Conservation (phyloP, 352 stramenopile species). For the Plasmopara viticola region DNA sequence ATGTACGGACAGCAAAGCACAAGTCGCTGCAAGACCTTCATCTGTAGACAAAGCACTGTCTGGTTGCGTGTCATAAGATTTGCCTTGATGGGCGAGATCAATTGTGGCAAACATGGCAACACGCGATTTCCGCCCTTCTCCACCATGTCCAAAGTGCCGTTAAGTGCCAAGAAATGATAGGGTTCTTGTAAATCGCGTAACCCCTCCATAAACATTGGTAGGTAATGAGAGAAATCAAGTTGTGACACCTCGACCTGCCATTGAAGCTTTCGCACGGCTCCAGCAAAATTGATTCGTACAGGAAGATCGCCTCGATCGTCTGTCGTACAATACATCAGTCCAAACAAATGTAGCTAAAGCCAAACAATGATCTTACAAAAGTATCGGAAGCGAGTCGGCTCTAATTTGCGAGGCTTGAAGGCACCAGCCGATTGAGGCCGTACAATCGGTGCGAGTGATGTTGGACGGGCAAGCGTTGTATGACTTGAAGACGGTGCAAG, state of each 20-base stretch:
- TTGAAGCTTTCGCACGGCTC: slow-evolving; percentile 66
- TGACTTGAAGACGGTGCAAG: slow-evolving; percentile 21
- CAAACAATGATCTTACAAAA: slow-evolving; percentile 41
- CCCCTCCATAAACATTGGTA: slow-evolving; percentile 91
- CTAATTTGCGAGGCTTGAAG: slow-evolving; percentile 61
- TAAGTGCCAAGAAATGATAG: slow-evolving; percentile 78
- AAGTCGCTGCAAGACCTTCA: slow-evolving; percentile 73
- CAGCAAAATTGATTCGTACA: slow-evolving; percentile 66
- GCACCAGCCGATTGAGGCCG: slow-evolving; percentile 46
- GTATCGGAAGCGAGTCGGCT: slow-evolving; percentile 74
- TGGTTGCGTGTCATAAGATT: slow-evolving; percentile 81
- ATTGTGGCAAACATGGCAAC: slow-evolving; percentile 42
- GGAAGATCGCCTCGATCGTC: slow-evolving; percentile 69
- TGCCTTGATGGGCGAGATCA: slow-evolving; percentile 75
- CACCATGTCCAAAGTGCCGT: slow-evolving; percentile 78
- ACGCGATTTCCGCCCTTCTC: slow-evolving; percentile 62
- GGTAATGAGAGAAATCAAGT: slow-evolving; percentile 82
- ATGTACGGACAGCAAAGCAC: slow-evolving; percentile 65
- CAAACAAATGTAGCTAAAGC: background rate
- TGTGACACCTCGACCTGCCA: slow-evolving; percentile 59
- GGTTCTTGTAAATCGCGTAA: slow-evolving; percentile 81
- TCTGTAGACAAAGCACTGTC: slow-evolving; percentile 65
- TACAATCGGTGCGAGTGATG: slow-evolving; percentile 14
- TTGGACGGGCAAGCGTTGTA: slow-evolving; percentile 15
- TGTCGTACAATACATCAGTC: slow-evolving; percentile 7